Conservation (phyloP, 768 basidiomycete genomes). For the Mycena vitilis region DNA sequence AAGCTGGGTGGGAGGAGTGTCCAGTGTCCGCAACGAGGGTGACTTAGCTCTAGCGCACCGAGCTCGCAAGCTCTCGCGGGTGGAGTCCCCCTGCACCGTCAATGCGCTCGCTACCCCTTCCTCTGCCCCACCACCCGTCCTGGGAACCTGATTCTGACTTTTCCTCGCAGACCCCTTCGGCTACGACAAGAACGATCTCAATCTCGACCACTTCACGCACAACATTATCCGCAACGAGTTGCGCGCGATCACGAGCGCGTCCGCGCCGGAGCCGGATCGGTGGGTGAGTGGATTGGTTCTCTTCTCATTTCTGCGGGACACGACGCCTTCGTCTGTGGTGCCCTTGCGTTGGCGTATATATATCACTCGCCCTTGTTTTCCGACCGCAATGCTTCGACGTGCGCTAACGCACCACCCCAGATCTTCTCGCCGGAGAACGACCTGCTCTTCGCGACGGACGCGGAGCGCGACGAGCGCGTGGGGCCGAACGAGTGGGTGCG, state of each 20-base stretch:
- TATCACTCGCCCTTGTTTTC: too few relatives aligned
- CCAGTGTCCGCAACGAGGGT: too few relatives aligned
- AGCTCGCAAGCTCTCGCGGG: too few relatives aligned
- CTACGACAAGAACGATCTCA: slow-evolving; percentile 81
- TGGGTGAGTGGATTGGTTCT: slow-evolving; percentile 52
- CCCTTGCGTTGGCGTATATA: too few relatives aligned
- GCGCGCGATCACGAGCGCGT: slow-evolving; percentile 68
- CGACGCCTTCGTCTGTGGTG: too few relatives aligned
- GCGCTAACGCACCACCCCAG: slow-evolving; percentile 7
- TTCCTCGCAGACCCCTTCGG: slow-evolving; percentile 59
- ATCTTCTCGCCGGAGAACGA: slow-evolving; percentile 72
- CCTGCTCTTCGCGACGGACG: slow-evolving; percentile 57
- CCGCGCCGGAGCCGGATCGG: slow-evolving; percentile 65
- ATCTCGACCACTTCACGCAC: slow-evolving; percentile 78
- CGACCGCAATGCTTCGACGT: too few relatives aligned
- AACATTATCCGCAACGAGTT: slow-evolving; percentile 78
- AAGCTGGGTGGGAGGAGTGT: too few relatives aligned
- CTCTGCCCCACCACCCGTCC: too few relatives aligned
- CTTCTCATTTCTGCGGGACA: too few relatives aligned
- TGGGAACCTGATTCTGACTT: background rate
- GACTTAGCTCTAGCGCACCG: too few relatives aligned
- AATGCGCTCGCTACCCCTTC: too few relatives aligned
- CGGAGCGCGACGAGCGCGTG: slow-evolving; percentile 52
- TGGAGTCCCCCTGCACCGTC: too few relatives aligned
- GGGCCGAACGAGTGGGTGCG: slow-evolving; percentile 69